These are phyloP conservation scores for Dactylellina drechsleri DNA, from an alignment of 2,329 filamentous ascomycete species.

Conservation along the genomic window DNA sequence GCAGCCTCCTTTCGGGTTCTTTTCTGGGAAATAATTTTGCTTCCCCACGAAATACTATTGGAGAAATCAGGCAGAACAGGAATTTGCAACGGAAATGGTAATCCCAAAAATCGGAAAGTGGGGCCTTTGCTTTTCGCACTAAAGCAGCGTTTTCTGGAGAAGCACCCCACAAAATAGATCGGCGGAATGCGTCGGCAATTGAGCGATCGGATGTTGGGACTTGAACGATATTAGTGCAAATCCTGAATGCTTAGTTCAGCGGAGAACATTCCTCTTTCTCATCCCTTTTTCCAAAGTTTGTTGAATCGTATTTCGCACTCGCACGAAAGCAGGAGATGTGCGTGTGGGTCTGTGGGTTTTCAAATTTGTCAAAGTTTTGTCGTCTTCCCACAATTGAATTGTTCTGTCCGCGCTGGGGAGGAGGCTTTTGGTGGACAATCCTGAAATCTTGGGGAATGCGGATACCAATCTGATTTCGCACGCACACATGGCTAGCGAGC, in stretches of 20 bases:
- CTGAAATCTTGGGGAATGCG: conserved; percentile 11
- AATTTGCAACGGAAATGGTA: conserved; percentile 34
- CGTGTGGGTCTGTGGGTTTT: not conserved
- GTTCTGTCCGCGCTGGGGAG: not conserved
- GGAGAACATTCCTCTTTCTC: not conserved
- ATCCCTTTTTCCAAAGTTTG: not conserved
- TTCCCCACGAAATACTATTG: conserved; percentile 41
- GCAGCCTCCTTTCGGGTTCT: not conserved
- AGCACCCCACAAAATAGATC: conserved; percentile 42
- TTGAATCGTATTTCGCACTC: too few relatives aligned
- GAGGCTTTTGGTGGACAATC: conserved; percentile 5
- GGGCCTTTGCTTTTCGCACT: conserved; percentile 19
- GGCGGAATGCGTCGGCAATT: conserved; percentile 52
- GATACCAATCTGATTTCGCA: not conserved
- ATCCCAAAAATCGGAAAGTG: conserved; percentile 46
- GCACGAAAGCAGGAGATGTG: too few relatives aligned
- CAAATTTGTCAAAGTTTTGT: not conserved
- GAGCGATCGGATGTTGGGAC: conserved; percentile 48
- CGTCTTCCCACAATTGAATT: not conserved
- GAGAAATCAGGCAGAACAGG: not conserved
- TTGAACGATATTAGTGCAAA: not conserved
- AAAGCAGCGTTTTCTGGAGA: not conserved
- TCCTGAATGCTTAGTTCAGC: not conserved
- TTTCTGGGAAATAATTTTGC: conserved; percentile 12
- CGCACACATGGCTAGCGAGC: conserved; percentile 17